phyloP scores from a whole-genome alignment of 1,284 basidiomycete species.

The Wolfiporia cocos region DNA sequence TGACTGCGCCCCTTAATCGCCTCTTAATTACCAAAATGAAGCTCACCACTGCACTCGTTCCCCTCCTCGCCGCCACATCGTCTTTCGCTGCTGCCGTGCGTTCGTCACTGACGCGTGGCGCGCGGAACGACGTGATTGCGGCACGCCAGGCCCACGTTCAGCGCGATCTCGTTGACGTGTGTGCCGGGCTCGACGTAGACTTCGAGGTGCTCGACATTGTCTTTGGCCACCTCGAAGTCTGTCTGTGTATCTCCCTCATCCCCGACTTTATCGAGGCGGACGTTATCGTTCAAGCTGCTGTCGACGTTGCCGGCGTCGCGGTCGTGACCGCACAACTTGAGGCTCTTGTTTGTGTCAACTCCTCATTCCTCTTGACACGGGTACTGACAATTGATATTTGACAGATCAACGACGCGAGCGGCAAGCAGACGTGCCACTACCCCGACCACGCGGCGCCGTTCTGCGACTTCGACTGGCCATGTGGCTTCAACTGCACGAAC shows the following conservation, averaged over 20 bases:
- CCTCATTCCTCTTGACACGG: not conserved
- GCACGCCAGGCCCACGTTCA: constrained; percentile 14
- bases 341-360: constrained; percentile 9
- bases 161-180: constrained; percentile 15
- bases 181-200: constrained; percentile 16
- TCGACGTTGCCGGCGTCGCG: constrained; percentile 6
- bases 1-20: no score
- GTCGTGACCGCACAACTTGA: constrained; percentile 9
- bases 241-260: constrained; percentile 17
- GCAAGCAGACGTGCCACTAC: constrained; percentile 12
- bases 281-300: constrained; percentile 10
- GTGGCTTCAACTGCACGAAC: constrained; percentile 13
- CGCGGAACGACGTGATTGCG: constrained; percentile 6
- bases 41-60: constrained; percentile 1
- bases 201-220: constrained; percentile 11
- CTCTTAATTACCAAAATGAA: no score
- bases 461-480: constrained; percentile 9
- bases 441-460: constrained; percentile 12
- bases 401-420: constrained; percentile 12
- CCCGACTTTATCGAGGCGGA: constrained; percentile 16
- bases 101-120: constrained; percentile 1
- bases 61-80: constrained; percentile 1
- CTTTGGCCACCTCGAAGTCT: constrained; percentile 16
- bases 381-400: not conserved
- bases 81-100: not conserved